Evolutionary conservation across 1,284 basidiomycete genomes (phyloP).

Genomic region (Phaffia rhodozyma): DNA sequence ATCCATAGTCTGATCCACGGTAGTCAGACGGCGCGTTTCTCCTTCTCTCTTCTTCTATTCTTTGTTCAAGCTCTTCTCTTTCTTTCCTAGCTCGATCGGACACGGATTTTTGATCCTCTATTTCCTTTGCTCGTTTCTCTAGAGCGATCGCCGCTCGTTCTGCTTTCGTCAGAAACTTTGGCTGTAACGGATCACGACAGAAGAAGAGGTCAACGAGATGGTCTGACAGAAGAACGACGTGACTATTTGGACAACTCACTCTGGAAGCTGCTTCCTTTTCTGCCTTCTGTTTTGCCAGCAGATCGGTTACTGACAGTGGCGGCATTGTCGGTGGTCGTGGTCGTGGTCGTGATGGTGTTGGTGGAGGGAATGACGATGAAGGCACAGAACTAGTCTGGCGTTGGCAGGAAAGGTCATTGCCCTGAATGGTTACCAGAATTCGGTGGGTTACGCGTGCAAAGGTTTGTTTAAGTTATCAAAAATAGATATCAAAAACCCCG

Average conservation of each 20-base stretch:
- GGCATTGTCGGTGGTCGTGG: slow-evolving; percentile 4
- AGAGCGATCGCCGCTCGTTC: slow-evolving; percentile 79
- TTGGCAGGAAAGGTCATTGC: too few species aligned
- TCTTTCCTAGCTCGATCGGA: slow-evolving; percentile 48
- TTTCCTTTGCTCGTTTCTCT: slow-evolving; percentile 66
- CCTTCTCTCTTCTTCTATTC: slow-evolving; percentile 55
- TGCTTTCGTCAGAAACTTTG: slow-evolving; percentile 77
- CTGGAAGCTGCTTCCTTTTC: slow-evolving; percentile 81
- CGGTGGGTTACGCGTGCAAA: too few species aligned
- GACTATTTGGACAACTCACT: slow-evolving; percentile 38
- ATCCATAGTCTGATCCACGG: slow-evolving; percentile 20
- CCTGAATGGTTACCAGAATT: too few species aligned
- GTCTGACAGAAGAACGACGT: neutral
- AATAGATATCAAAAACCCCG: too few species aligned
- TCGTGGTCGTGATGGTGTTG: neutral
- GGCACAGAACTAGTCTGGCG: too few species aligned
- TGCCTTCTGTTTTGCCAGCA: slow-evolving; percentile 63
- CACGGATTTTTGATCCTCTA: slow-evolving; percentile 52
- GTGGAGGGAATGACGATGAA: neutral
- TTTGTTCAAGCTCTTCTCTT: slow-evolving; percentile 56
- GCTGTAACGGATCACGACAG: slow-evolving; percentile 40
- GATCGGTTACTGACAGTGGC: slow-evolving; percentile 14
- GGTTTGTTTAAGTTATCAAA: too few species aligned
- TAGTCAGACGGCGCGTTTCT: slow-evolving; percentile 33
- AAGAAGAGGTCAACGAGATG: slow-evolving; percentile 1